Percentiles rank a stretch among this genome's conserved stretches.
These are phyloP conservation scores for Vanrija pseudolonga DNA, from an alignment of 1,284 basidiomycete species.

Conservation along the genomic window DNA sequence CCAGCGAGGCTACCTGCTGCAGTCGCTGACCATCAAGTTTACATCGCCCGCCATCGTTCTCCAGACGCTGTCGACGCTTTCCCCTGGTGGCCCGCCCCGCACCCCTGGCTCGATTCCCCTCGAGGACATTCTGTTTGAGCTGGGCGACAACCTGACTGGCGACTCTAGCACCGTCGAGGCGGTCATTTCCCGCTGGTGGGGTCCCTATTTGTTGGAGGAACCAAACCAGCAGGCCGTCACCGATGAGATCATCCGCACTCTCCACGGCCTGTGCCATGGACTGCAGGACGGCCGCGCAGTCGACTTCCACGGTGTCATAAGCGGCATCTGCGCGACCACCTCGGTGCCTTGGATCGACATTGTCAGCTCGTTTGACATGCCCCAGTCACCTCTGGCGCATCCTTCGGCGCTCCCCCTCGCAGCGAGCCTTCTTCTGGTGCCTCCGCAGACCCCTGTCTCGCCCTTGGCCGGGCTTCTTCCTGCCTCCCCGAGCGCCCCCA, in stretches of 20 bases:
- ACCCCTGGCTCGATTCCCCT: conserved; percentile 38
- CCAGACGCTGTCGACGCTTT: conserved; percentile 43
- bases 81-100: conserved; percentile 43
- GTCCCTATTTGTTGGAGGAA: conserved; percentile 34
- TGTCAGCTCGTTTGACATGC: conserved; percentile 44
- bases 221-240: conserved; percentile 23
- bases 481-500: conserved; percentile 51
- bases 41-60: conserved; percentile 46
- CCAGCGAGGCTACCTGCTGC: conserved; percentile 41
- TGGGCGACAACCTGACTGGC: conserved; percentile 46
- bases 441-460: conserved; percentile 46
- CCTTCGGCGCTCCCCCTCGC: conserved; percentile 45
- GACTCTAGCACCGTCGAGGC: conserved; percentile 47
- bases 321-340: conserved; percentile 69
- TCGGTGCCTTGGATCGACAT: conserved; percentile 76
- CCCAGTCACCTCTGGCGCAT: conserved; percentile 39
- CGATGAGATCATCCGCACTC: conserved; percentile 34
- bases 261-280: conserved; percentile 43
- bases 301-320: conserved; percentile 45
- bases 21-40: conserved; percentile 45
- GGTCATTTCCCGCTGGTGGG: conserved; percentile 48
- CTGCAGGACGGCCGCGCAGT: conserved; percentile 45
- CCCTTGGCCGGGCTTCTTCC: conserved; percentile 49
- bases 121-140: conserved; percentile 48
- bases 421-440: conserved; percentile 48